Conservation (phyloP, 768 basidiomycete species). For the Suillus weaverae region DNA sequence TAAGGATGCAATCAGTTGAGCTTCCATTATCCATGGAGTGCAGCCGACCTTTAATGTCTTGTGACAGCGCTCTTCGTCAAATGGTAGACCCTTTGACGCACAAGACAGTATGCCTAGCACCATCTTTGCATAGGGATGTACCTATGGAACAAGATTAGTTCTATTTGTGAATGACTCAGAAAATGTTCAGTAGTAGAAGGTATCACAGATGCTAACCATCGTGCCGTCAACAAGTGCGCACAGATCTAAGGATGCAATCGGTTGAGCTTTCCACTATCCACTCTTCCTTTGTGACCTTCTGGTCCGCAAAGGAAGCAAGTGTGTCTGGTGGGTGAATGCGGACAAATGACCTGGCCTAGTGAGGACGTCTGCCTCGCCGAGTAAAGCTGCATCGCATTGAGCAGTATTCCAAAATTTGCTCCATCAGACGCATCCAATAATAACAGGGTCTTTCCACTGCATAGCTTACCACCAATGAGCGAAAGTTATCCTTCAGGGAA, state of each 20-base stretch:
- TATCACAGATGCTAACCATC: no score
- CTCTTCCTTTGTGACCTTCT: slow-evolving; percentile 46
- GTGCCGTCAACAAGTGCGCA: no score
- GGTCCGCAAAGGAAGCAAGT: slow-evolving; percentile 57
- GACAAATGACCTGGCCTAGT: slow-evolving; percentile 80
- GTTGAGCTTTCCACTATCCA: slow-evolving; percentile 83
- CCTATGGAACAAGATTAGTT: no score
- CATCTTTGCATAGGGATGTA: no score
- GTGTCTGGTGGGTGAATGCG: slow-evolving; percentile 82
- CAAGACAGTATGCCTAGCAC: no score
- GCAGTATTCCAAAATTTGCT: not conserved
- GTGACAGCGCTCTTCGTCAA: slow-evolving; percentile 69
- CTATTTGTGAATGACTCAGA: no score
- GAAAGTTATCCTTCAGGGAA: slow-evolving; percentile 82
- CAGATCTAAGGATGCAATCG: no score
- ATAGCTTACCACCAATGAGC: slow-evolving; percentile 86
- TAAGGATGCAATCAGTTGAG: not conserved
- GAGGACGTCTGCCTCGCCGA: slow-evolving; percentile 87
- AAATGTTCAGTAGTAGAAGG: no score
- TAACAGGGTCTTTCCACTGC: slow-evolving; percentile 85
- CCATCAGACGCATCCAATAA: slow-evolving; percentile 50
- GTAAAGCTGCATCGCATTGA: slow-evolving; percentile 50
- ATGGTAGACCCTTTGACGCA: slow-evolving; percentile 77
- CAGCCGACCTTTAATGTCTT: slow-evolving; percentile 66
- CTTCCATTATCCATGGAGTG: not conserved